Percentiles rank a stretch among this genome's conserved stretches.
These are phyloP conservation scores for Kluyveromyces siamensis DNA, from an alignment of 805 yeast genomes.

Conservation along the genomic window DNA sequence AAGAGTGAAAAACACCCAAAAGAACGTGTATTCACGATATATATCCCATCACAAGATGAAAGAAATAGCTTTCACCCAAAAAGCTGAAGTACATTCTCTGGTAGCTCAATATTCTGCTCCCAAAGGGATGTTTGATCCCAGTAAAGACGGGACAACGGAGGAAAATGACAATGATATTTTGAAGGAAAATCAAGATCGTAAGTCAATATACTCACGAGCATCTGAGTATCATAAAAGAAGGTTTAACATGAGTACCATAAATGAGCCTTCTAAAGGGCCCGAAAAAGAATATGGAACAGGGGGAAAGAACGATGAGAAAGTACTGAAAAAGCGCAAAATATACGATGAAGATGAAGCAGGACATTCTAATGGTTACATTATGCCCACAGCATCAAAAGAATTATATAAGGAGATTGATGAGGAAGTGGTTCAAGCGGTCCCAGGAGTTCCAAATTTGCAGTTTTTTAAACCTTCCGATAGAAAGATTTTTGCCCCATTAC, in stretches of 20 bases:
- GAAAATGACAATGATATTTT: slow-evolving; percentile 25
- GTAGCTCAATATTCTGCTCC: slow-evolving; percentile 36
- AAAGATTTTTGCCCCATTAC: slow-evolving; percentile 57
- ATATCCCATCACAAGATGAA: not conserved
- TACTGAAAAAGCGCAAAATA: slow-evolving; percentile 8
- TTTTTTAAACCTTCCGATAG: slow-evolving; percentile 65
- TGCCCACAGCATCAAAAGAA: slow-evolving; percentile 41
- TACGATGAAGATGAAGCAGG: slow-evolving; percentile 20
- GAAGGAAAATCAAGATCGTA: slow-evolving; percentile 16
- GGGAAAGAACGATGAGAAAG: not conserved
- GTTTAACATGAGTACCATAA: slow-evolving; percentile 16
- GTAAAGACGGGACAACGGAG: slow-evolving; percentile 20
- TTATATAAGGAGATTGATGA: slow-evolving; percentile 25
- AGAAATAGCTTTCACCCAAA: not conserved
- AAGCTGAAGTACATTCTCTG: slow-evolving; percentile 14
- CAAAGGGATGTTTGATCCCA: slow-evolving; percentile 22
- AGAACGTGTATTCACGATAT: not conserved
- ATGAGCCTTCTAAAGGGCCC: slow-evolving; percentile 7
- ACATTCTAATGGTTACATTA: slow-evolving; percentile 33
- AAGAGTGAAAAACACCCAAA: not conserved
- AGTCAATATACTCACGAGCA: slow-evolving; percentile 31
- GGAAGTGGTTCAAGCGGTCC: slow-evolving; percentile 43
- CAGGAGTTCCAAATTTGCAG: slow-evolving; percentile 58
- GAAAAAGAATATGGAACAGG: not conserved
- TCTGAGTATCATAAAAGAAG: slow-evolving; percentile 40